Evolutionary conservation across 2,329 filamentous ascomycete species (phyloP).

Genomic region (Lecanosticta acicola): DNA sequence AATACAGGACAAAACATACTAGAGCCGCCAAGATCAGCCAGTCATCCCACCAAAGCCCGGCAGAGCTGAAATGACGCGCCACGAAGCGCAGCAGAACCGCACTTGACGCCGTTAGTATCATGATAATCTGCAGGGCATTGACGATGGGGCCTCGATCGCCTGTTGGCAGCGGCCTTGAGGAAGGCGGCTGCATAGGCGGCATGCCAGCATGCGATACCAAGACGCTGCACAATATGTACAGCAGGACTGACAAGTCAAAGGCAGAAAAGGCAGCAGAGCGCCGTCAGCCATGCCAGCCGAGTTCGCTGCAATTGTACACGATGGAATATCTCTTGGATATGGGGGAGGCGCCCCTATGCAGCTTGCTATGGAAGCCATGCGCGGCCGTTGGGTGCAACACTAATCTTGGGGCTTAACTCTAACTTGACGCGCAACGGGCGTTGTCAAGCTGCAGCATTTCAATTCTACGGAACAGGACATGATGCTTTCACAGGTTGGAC

Average conservation of each 20-base stretch:
- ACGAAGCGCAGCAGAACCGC: slow-evolving; percentile 10
- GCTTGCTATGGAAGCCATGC: too few relatives aligned
- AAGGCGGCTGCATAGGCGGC: not conserved
- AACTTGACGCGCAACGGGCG: too few relatives aligned
- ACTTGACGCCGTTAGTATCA: slow-evolving; percentile 8
- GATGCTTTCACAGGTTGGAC: too few relatives aligned
- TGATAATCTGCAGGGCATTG: slow-evolving; percentile 11
- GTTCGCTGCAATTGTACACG: too few relatives aligned
- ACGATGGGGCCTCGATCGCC: slow-evolving; percentile 9
- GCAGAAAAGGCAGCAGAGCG: not conserved
- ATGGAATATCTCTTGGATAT: too few relatives aligned
- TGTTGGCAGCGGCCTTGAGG: not conserved
- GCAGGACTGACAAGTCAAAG: not conserved
- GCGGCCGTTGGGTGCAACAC: too few relatives aligned
- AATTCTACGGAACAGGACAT: too few relatives aligned
- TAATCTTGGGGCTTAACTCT: too few relatives aligned
- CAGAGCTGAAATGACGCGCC: slow-evolving; percentile 5
- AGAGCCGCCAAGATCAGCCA: slow-evolving; percentile 12
- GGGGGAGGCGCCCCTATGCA: too few relatives aligned
- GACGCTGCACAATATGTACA: not conserved
- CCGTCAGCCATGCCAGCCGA: too few relatives aligned
- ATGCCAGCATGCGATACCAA: not conserved
- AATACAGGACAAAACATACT: too few relatives aligned
- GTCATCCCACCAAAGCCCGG: slow-evolving; percentile 14
- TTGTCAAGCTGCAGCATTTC: too few relatives aligned